Evolutionary conservation across 306 rosid genomes (phyloP).

Genomic region (Prunus mira): DNA sequence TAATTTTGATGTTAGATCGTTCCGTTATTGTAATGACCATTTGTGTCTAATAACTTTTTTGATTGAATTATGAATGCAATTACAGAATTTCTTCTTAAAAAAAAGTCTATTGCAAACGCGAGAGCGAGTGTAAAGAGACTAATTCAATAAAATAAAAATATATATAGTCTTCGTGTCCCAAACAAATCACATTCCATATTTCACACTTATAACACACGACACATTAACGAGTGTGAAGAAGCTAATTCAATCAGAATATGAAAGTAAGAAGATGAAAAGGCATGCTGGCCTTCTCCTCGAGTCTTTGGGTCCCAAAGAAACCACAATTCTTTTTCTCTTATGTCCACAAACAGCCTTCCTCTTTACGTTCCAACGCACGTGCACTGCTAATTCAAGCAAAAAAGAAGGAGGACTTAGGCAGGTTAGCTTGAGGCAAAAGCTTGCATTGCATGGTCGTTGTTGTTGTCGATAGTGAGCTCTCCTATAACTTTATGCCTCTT

Average conservation of each 20-base stretch:
- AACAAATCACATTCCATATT: too few relatives aligned
- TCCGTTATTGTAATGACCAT: too few relatives aligned
- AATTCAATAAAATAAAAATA: too few relatives aligned
- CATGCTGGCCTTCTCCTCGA: constrained; percentile 4
- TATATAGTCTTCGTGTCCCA: too few relatives aligned
- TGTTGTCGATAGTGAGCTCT: constrained; percentile 28
- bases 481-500: constrained; percentile 22
- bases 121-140: too few relatives aligned
- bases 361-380: constrained; percentile 51
- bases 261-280: constrained; percentile 19
- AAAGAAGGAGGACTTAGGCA: neutral
- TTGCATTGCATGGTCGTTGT: constrained; percentile 10
- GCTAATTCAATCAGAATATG: neutral
- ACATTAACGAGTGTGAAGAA: too few relatives aligned
- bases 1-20: too few relatives aligned
- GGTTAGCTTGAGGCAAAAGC: neutral
- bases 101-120: rapidly evolving
- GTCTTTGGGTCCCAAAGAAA: constrained; percentile 40
- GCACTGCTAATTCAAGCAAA: constrained; percentile 27
- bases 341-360: constrained; percentile 41
- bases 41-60: rapidly evolving
- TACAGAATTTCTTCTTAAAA: too few relatives aligned
- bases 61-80: too few relatives aligned
- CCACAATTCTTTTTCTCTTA: constrained; percentile 32
- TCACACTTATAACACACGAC: too few relatives aligned